Base-by-base conservation (phyloP, 371 early-diverging fungal species). In the Actinomortierella wolfii region DNA sequence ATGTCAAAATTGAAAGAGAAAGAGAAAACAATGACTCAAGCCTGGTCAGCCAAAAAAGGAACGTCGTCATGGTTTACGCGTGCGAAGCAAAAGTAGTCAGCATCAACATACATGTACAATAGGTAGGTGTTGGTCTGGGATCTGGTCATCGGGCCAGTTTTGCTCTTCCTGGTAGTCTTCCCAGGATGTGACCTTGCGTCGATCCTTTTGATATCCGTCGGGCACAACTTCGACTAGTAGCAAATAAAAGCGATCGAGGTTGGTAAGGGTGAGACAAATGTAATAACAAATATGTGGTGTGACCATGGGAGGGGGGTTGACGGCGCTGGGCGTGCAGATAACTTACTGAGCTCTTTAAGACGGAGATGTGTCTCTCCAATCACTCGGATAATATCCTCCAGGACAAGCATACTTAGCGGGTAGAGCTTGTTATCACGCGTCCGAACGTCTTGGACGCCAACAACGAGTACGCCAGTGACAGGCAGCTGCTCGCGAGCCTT, bases 401-500 rank as follows among this genome's bases (percentile, higher is more conserved):
- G 64, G 0, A 94, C 79, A 2, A 94, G 81, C 86, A 95, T 82
- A 0, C 88, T 80, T 49, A 94, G 61, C 0, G 94, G 94, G 77
- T 89, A 87, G 43, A 93, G 71, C 51, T 86, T 86, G 3, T 85
- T 87, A 2, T 53, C 49, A 18, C 62, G 56, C 6, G 65, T 74
- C n/a, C 94, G 83, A 9, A 88, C 60, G 51, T 93, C 94, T 78
- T 90, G 87, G 1, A 85, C 79, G 0, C 93, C 94, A 3, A 92
- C 77, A 13, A 91, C 80, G 17, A 92, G 76, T 57, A 89, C 76
- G 0, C 94, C 94, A 0, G 82, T 77, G 0, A 83, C 77, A 1
- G 84, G 80, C 9, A 93, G 76, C 4, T 79, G 80, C 18, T 56
- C 57, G 2, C 71, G 63, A 5, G 89, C 86, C 46, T 89, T 82